Conservation (phyloP, 2,329 filamentous ascomycete genomes). For the Fusarium coffeatum region DNA sequence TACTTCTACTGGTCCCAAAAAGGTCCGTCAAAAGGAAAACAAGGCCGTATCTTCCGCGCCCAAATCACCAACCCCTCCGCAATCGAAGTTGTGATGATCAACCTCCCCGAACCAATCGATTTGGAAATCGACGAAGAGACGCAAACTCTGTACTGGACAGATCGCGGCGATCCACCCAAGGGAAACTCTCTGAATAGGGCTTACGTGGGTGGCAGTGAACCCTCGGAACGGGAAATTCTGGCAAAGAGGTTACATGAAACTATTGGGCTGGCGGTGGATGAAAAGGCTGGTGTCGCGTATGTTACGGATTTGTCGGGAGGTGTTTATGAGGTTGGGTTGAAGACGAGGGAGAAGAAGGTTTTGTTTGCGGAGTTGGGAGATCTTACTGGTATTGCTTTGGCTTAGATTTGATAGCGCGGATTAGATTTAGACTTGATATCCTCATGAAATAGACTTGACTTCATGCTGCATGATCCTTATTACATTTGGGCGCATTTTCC, state of each 20-base stretch:
- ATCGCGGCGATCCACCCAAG: background rate
- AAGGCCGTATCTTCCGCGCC: background rate
- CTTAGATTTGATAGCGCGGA: background rate
- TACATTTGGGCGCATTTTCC: fast-evolving
- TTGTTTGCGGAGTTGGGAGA: background rate
- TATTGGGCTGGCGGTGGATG: background rate
- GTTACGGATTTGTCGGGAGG: background rate
- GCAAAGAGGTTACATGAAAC: background rate
- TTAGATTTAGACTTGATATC: background rate
- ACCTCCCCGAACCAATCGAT: background rate
- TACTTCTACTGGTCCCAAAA: constrained; percentile 16
- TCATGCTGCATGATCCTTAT: fast-evolving
- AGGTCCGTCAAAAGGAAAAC: background rate
- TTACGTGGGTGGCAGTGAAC: background rate
- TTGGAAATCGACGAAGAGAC: background rate
- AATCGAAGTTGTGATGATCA: background rate
- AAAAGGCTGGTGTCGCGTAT: background rate
- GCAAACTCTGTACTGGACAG: background rate
- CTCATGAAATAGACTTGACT: background rate
- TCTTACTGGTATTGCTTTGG: constrained; percentile 10
- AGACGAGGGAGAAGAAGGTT: background rate
- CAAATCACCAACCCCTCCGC: background rate
- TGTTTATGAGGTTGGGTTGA: background rate
- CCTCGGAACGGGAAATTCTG: background rate
- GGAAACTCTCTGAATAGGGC: background rate